Evolutionary conservation across 306 rosid genomes (phyloP).

Genomic region (Sechiopsis laciniata): DNA sequence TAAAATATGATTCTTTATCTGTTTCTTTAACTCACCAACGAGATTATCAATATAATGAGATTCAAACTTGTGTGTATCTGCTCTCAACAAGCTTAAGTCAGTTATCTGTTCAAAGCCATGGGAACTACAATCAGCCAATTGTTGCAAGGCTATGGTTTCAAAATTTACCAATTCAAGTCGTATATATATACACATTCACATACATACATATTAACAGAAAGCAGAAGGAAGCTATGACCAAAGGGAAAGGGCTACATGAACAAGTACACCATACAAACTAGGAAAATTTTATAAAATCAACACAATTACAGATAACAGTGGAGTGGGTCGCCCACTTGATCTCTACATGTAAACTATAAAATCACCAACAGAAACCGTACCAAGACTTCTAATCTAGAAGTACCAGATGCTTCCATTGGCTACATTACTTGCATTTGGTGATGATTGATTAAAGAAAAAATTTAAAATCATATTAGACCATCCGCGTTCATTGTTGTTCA

Average conservation of each 20-base stretch:
- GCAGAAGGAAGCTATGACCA: conserved; percentile 8
- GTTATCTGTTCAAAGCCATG: conserved; percentile 52
- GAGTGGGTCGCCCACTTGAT: neutral
- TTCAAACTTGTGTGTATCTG: conserved; percentile 85
- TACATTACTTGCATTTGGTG: neutral
- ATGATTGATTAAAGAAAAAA: neutral
- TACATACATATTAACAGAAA: neutral
- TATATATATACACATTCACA: neutral
- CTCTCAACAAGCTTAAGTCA: conserved; percentile 63
- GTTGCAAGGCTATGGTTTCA: conserved; percentile 9
- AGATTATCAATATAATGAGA: conserved; percentile 66
- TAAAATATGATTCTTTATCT: neutral
- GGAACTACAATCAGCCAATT: conserved; percentile 15
- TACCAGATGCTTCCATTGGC: neutral
- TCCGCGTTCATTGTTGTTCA: neutral
- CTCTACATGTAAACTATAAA: neutral
- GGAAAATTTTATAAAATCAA: neutral
- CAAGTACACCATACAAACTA: neutral
- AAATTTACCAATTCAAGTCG: neutral
- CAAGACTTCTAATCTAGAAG: neutral
- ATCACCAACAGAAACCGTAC: neutral
- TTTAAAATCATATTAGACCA: neutral
- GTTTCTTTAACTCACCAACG: conserved; percentile 49
- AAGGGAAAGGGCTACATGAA: neutral
- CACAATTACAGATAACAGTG: neutral